Conservation (phyloP, 257 asterid species). For the Verbascum thapsus region DNA sequence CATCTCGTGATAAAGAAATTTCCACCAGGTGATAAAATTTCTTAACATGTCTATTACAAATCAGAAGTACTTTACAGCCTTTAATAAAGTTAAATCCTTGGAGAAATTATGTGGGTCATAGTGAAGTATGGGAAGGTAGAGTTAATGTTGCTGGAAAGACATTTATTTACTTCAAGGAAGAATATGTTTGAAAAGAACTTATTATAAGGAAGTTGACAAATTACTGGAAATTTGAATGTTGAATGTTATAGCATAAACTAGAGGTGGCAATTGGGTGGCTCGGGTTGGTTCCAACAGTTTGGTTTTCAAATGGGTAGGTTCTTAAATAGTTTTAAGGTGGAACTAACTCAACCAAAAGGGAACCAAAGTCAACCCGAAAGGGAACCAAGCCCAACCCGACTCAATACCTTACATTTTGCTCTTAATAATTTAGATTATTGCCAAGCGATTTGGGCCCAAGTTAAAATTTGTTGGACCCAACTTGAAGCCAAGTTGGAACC, state of each 20-base stretch:
- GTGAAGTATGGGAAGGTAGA: constrained; percentile 10
- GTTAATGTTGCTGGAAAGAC: constrained; percentile 1
- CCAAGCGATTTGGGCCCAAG: too few species aligned
- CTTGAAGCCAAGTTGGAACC: too few species aligned
- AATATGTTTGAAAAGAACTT: constrained; percentile 11
- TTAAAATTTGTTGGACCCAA: too few species aligned
- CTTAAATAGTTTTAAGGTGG: too few species aligned
- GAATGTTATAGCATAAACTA: neutral
- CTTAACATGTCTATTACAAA: constrained; percentile 9
- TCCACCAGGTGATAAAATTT: constrained; percentile 59
- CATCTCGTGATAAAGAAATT: constrained; percentile 63
- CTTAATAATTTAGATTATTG: too few species aligned
- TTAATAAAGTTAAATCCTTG: constrained; percentile 21
- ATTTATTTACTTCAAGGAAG: constrained; percentile 2
- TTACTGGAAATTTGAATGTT: neutral
- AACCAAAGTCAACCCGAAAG: too few species aligned
- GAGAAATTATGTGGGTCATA: constrained; percentile 14
- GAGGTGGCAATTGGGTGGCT: too few species aligned
- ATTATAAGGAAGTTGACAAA: constrained; percentile 14
- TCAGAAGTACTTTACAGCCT: constrained; percentile 12
- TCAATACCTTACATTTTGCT: too few species aligned
- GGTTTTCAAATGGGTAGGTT: too few species aligned
- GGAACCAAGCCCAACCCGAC: too few species aligned
- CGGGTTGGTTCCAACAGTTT: too few species aligned
- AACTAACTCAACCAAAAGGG: too few species aligned